Evolutionary conservation across 1,284 basidiomycete genomes (phyloP).

Genomic region (Apiotrichum sp.): DNA sequence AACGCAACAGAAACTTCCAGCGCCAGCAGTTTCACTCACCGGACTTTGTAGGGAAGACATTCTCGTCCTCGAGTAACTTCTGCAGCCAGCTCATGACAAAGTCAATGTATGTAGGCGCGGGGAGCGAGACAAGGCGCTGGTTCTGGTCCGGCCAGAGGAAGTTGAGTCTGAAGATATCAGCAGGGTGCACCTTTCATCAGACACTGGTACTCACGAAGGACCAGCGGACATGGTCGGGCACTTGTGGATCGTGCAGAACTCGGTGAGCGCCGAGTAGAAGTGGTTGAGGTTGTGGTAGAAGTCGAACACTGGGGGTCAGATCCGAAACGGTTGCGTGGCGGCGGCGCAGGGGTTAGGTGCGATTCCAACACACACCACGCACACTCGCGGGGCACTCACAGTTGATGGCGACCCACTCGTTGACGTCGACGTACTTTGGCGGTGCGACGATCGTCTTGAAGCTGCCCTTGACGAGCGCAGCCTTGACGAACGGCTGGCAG

Average conservation of each 20-base stretch:
- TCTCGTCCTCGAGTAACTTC: slow-evolving; percentile 86
- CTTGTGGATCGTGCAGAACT: slow-evolving; percentile 83
- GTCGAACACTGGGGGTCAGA: slow-evolving; percentile 64
- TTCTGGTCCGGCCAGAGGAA: slow-evolving; percentile 98
- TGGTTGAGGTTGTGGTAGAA: slow-evolving; percentile 96
- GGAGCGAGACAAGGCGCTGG: slow-evolving; percentile 84
- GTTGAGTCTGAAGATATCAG: slow-evolving; percentile 59
- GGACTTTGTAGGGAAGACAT: slow-evolving; percentile 89
- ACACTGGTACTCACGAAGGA: slow-evolving; percentile 56
- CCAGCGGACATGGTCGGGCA: slow-evolving; percentile 95
- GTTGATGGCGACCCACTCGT: slow-evolving; percentile 98
- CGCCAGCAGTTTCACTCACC: slow-evolving; percentile 51
- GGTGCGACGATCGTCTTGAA: slow-evolving; percentile 98
- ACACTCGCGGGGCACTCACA: slow-evolving; percentile 54
- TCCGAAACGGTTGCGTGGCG: neutral
- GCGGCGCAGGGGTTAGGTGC: neutral
- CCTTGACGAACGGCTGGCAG: slow-evolving; percentile 93
- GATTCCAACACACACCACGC: too few species aligned
- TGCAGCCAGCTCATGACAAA: slow-evolving; percentile 99
- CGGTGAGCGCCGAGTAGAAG: slow-evolving; percentile 92
- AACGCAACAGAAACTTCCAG: neutral
- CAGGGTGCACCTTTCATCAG: too few species aligned
- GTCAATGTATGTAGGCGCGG: slow-evolving; percentile 96
- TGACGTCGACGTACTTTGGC: slow-evolving; percentile 93
- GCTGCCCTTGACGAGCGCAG: slow-evolving; percentile 93